Conservation (phyloP, 2,329 filamentous ascomycete species). For the Apiospora koreana region DNA sequence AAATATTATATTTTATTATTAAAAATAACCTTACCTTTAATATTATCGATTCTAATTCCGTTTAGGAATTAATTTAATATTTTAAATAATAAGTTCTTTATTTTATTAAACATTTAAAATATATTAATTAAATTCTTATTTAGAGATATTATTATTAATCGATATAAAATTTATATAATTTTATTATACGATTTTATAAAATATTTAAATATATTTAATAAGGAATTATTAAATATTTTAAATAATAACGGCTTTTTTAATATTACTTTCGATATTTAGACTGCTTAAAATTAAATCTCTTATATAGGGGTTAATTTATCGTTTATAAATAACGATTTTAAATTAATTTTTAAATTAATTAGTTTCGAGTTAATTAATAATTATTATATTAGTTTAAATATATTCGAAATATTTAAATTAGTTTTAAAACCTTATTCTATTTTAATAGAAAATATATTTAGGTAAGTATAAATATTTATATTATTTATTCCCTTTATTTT, state of each 20-base stretch:
- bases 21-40: background rate
- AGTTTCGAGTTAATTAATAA: conserved; percentile 19
- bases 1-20: background rate
- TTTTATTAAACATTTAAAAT: background rate
- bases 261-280: background rate
- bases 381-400: conserved; percentile 6
- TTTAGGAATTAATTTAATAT: background rate
- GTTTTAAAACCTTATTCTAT: background rate
- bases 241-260: background rate
- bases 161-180: background rate
- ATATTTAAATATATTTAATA: background rate
- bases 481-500: background rate
- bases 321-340: conserved; percentile 16
- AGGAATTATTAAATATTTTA: background rate
- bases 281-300: conserved; percentile 19
- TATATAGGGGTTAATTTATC: background rate
- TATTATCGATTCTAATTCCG: background rate
- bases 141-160: background rate
- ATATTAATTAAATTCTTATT: background rate
- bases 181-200: background rate
- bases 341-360: conserved; percentile 27
- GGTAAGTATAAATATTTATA: background rate
- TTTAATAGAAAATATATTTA: background rate
- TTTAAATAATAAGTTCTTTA: background rate
- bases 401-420: background rate